Base-by-base conservation (phyloP, 2,329 filamentous ascomycete genomes). In the Cryphonectria carpinicola region DNA sequence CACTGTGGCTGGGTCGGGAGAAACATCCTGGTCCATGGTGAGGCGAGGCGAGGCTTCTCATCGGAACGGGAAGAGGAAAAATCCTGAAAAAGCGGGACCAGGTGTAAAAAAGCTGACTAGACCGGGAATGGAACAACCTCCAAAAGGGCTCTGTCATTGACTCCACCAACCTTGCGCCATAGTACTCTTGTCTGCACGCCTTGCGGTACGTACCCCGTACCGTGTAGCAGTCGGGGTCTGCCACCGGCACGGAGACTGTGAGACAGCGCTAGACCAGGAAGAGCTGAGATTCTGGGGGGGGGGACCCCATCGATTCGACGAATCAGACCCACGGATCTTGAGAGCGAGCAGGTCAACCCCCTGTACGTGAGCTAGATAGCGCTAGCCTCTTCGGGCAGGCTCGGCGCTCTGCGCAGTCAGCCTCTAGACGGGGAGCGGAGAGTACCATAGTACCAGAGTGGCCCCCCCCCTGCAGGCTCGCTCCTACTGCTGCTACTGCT, bases 191-290 rank as follows among this genome's bases (percentile, higher is more conserved):
- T 22, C 43, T 49, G 43, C 43, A 49, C 43, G 22, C 17, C 43
- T 49, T 49, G 43, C 17, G 22, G 46, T 49, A 49, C 43, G 43
- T 49, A 49, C 46, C 19, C 6, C 5, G 52, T 56, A 54, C 52
- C 52, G 25, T 56, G 54, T 58, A 58, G 54, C 25, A 58, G 54
- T 32, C 25, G 25, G 54, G 25, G 41, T 7, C 60, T 39, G 60
- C 25, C 41, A 52, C 63, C 63, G 43, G 25, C 63, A 17, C 25
- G 25, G 61, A 35, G 39, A 28, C 39, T 46, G 35, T 67, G 66
- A 67, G 66, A 67, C 66, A 60, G 56, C 46, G 66, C 66, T 62
- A 67, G 28, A 61, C 66, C 56, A 62, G 64, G 52, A 62, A 62
- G 25, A 49, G n/a, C 52, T n/a, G 52, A 39, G 37, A 46, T 25